Evolutionary conservation across 1,284 basidiomycete genomes (phyloP), one percentile per base, ranked within the genome.

Genomic region (Xerocomus minutiporus): DNA sequence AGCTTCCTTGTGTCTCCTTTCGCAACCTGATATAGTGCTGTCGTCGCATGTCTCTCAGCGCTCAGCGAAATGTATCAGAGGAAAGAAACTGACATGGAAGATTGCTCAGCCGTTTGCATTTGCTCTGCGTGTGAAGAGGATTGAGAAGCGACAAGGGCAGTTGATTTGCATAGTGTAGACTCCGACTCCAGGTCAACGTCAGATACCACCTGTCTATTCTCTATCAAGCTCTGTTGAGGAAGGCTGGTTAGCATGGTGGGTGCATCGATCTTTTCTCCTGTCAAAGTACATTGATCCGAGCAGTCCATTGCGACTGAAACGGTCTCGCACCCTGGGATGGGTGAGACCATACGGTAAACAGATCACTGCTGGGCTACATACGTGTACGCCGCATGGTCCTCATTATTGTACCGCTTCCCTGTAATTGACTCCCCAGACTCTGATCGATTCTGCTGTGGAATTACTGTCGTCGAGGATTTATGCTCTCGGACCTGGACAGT

Each of bases 291-390:
- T 13, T 17, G 23, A 35, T 29, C 39, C n/a, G 23, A 35, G 28
- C 13, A 13, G 23, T 8, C 42, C 8, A 20, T 11, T 7, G 34
- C 31, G 7, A 38, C 31, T 11, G 38, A 8, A 17, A 15, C 13
- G 25, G 46, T 26, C 17, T 46, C 40, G 4, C 11, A 12, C 48
- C 47, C 59, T 64, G 9, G 20, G 26, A 34, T 35, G 13, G 36
- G 34, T 15, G 20, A 50, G 44, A 15, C 29, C 9, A 11, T 4
- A 6, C 13, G 20, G 2, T 34, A 1, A 20, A 0, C 9, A 26
- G 1, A 4, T 2, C 13, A 28, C n/a, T 1, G 2, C 4, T 7
- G 7, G 7, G 15, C 29, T 1, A 51, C 59, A 50, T 13, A 64
- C 62, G 39, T 43, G 20, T 25, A 25, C 0, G 3, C 35, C 13